Evolutionary conservation across 2,329 filamentous ascomycete genomes (phyloP), one percentile per base, ranked within the genome.

Genomic region (Xylariaceae sp.): DNA sequence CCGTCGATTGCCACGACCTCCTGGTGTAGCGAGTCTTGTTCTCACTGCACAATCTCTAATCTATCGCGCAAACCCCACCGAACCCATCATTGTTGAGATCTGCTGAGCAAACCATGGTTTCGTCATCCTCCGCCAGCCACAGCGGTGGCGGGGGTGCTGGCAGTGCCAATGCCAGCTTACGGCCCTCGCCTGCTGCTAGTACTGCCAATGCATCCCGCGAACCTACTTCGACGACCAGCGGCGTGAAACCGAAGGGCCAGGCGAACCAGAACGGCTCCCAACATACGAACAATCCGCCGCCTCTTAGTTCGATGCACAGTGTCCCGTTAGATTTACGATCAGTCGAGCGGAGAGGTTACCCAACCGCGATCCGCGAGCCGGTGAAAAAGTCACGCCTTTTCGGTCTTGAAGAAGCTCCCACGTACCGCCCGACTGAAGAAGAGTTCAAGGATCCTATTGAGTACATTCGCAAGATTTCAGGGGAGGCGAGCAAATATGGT

Each of bases 371-470:
- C 66, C 86, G 88, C 69, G 90, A 96, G 71, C 82, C 87, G 4
- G 80, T 82, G n/a, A 90, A 90, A 73, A 87, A 88, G 72, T 86
- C 84, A 67, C 85, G 94, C 55, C 89, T 90, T 44, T 92, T 96
- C 75, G 91, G 87, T 49, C 82, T 99, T 48, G 83, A 89, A 65
- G 93, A 97, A 72, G 93, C 94, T 34, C 93, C 93, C 1, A 94
- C 91, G 4, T 99, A 91, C 73, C 82, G 86, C 64, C 94, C 94
- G 37, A 96, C 90, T 0, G 87, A 91, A 66, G 92, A 97, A 67
- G 92, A 99, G 74, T 99, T 94, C 81, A 90, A 88, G 69, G 92
- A 99, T 69, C 94, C 94, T 0, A 87, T 96, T 71, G 89, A 89
- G 68, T 99, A 97, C 71, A 92, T 99, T 68, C 87, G 87, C 72